Base-by-base conservation (phyloP, 768 basidiomycete species). In the Hypsizygus marmoreus region DNA sequence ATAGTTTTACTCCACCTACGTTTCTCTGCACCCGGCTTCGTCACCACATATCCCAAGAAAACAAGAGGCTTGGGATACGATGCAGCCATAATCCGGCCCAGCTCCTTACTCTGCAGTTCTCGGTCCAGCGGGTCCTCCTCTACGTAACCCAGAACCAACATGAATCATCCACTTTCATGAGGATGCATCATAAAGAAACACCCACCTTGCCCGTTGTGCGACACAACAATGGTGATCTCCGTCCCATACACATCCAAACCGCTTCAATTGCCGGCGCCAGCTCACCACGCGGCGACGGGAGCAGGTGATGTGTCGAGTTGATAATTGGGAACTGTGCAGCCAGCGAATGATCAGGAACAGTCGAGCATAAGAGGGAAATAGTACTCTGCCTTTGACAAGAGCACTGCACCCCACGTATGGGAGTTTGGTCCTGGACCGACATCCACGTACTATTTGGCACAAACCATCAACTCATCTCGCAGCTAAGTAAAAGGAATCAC, bases 231-330 rank as follows among this genome's bases (percentile, higher is more conserved):
- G 4, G 84, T 84, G 13, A 94, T 80, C 40, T 79, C 75, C 0
- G 82, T 84, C 1, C 91, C 91, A 52, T 82, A 86, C 6, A 91
- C 73, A 40, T 93, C 86, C 11, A 95, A 2, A 88, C 76, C 3
- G 91, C 91, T 63, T 91, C 88, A 24, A 95, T 95, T 1, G 91
- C 91, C 0, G 91, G 91, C 2, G 91, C 91, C 19, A 95, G 81
- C 62, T 94, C 92, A 6, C 89, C 88, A 45, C 77, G 63, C 14
- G 93, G 93, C 1, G 91, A 94, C 0, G 93, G 92, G 30, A 95
- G 75, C 1, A 95, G 74, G 58, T 94, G 89, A 58, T 95, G 93
- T 11, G 80, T 83, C 1, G 91, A 88, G 54, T 83, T 83, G 55
- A 95, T 74, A 60, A 95, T 95, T 0, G 93, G 92, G 68, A 91